Percentiles rank a stretch among this genome's conserved stretches.
phyloP scores from a whole-genome alignment of 2,329 filamentous ascomycete genomes.

The Neocatenulostroma microsporum region DNA sequence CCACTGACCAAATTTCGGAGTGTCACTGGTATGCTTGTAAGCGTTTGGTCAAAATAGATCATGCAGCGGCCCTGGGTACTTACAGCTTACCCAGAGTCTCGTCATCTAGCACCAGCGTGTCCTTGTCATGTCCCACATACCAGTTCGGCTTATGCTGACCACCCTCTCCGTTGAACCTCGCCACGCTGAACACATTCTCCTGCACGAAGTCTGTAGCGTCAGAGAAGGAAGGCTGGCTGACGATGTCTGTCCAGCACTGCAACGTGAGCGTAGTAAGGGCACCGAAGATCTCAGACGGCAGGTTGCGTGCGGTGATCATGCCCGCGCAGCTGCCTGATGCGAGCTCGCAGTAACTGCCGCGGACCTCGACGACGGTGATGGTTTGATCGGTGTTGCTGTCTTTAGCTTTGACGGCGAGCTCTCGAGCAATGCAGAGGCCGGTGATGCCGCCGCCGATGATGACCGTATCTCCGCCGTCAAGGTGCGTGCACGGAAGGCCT shows the following conservation, averaged over 20 bases:
- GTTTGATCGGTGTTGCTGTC: slow-evolving; percentile 8
- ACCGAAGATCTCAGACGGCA: slow-evolving; percentile 7
- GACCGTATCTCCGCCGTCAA: slow-evolving; percentile 9
- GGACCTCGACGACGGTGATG: slow-evolving; percentile 21
- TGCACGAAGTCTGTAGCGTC: neutral
- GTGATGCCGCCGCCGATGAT: slow-evolving; percentile 21
- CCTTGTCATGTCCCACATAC: slow-evolving; percentile 3
- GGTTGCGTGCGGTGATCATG: slow-evolving; percentile 11
- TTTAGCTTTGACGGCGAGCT: slow-evolving; percentile 15
- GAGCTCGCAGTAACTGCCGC: slow-evolving; percentile 9
- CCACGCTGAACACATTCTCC: neutral
- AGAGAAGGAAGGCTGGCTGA: neutral
- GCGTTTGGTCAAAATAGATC: neutral
- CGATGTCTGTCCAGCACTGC: slow-evolving; percentile 11
- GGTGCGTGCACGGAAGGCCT: slow-evolving; percentile 1
- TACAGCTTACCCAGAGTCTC: slow-evolving; percentile 12
- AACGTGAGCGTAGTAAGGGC: slow-evolving; percentile 8
- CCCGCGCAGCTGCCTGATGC: slow-evolving; percentile 16
- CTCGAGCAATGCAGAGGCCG: slow-evolving; percentile 18
- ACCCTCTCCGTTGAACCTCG: neutral
- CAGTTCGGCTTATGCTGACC: slow-evolving; percentile 8
- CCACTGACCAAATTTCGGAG: slow-evolving; percentile 10
- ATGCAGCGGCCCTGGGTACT: too few species aligned
- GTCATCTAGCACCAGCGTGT: neutral
- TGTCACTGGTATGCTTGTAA: slow-evolving; percentile 10